These are phyloP conservation scores for Setomelanomma holmii DNA, from an alignment of 2,329 filamentous ascomycete species.

Conservation along the genomic window DNA sequence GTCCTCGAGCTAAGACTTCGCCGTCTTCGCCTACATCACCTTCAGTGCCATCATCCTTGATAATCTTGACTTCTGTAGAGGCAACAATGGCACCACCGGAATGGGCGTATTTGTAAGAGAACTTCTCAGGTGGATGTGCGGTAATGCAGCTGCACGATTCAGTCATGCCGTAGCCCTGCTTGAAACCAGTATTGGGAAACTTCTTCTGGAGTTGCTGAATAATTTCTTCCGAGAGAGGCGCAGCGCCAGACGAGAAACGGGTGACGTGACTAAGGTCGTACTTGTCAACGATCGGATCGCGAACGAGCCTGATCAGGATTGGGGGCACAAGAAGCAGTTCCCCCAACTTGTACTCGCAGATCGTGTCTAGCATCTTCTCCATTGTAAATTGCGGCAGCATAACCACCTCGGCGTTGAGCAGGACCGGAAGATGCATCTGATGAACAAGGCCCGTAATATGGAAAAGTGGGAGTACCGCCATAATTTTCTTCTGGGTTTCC, in stretches of 20 bases:
- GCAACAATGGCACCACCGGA: conserved; percentile 64
- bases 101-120: conserved; percentile 65
- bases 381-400: conserved; percentile 71
- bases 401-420: conserved; percentile 70
- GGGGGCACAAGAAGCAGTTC: conserved; percentile 63
- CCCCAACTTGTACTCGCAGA: conserved; percentile 57
- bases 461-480: conserved; percentile 44
- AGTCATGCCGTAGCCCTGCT: conserved; percentile 74
- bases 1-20: conserved; percentile 57
- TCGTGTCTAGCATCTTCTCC: conserved; percentile 55
- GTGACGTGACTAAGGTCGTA: conserved; percentile 65
- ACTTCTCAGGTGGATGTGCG: conserved; percentile 63
- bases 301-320: conserved; percentile 67
- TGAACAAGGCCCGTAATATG: conserved; percentile 48
- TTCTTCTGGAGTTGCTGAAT: conserved; percentile 62
- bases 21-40: conserved; percentile 60
- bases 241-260: conserved; percentile 67
- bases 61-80: conserved; percentile 66
- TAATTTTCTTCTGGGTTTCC: conserved; percentile 50
- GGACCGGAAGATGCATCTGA: conserved; percentile 66
- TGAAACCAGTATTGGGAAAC: conserved; percentile 67
- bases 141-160: conserved; percentile 70
- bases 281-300: conserved; percentile 60
- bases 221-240: conserved; percentile 65
- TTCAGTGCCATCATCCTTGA: conserved; percentile 64